These are phyloP conservation scores for Phytomonas francai DNA, from an alignment of 208 protist genomes.

Conservation along the genomic window DNA sequence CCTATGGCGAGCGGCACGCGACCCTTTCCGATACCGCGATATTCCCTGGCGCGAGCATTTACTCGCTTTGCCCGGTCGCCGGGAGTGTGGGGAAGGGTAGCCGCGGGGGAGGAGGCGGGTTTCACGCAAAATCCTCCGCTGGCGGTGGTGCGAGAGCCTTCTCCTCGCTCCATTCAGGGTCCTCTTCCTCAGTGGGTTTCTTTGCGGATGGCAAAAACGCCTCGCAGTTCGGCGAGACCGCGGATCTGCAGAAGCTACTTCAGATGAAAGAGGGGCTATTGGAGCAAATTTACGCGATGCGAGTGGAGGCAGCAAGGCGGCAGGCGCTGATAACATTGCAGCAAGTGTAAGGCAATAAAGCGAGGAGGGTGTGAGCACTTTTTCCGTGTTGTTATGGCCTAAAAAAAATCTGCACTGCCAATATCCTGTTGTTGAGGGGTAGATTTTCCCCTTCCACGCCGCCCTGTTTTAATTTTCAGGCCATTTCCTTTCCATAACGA, in stretches of 20 bases:
- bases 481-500: not conserved
- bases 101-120: too few relatives aligned
- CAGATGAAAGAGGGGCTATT: conserved; percentile 30
- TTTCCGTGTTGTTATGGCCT: too few relatives aligned
- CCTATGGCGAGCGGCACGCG: too few relatives aligned
- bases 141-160: too few relatives aligned
- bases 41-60: too few relatives aligned
- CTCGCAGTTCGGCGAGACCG: conserved; percentile 32
- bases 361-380: not conserved
- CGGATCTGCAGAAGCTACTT: conserved; percentile 40
- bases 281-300: conserved; percentile 45
- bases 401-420: not conserved
- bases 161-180: too few relatives aligned
- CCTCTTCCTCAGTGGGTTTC: too few relatives aligned
- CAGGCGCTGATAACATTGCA: conserved; percentile 39
- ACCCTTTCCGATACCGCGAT: too few relatives aligned
- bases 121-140: too few relatives aligned
- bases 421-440: not conserved
- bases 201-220: conserved; percentile 27
- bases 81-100: too few relatives aligned
- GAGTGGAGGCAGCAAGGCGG: conserved; percentile 32
- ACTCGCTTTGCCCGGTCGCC: too few relatives aligned
- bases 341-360: conserved; percentile 15
- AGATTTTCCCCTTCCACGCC: not conserved
- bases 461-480: not conserved